A percentile compares a stretch with the other conserved stretches of the same genome.
phyloP scores from a whole-genome alignment of 129 eudicot species.

The Flaveria bidentis region DNA sequence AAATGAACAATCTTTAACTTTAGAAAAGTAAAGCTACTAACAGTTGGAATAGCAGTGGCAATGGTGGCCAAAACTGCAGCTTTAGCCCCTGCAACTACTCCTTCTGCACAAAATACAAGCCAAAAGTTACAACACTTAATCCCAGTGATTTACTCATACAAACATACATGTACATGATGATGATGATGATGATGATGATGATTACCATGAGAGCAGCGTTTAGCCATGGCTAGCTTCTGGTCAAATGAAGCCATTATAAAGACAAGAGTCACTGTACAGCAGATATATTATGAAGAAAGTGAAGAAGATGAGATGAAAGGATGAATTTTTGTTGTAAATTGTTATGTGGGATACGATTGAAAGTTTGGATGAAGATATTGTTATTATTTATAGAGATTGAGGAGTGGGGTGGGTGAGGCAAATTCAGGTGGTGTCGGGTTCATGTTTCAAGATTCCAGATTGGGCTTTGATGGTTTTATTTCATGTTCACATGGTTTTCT shows the following conservation, averaged over 20 bases:
- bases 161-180: not conserved
- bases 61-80: conserved; percentile 77
- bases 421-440: conserved; percentile 33
- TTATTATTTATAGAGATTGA: conserved; percentile 36
- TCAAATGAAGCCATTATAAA: conserved; percentile 53
- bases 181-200: not conserved
- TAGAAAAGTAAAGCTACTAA: conserved; percentile 11
- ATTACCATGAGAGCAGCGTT: conserved; percentile 80
- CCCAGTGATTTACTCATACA: not conserved
- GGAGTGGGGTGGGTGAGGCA: conserved; percentile 27
- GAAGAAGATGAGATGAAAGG: not conserved
- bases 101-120: conserved; percentile 49
- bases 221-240: conserved; percentile 80
- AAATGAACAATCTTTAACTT: too few relatives aligned
- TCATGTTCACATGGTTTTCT: conserved; percentile 23
- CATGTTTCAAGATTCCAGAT: conserved; percentile 18
- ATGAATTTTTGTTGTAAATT: not conserved
- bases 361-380: conserved; percentile 20
- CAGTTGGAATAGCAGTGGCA: conserved; percentile 96
- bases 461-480: conserved; percentile 56
- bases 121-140: not conserved
- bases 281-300: not conserved
- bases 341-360: not conserved
- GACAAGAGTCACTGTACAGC: not conserved
- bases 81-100: conserved; percentile 91